Evolutionary conservation across 2,329 filamentous ascomycete species (phyloP).

Genomic region (Raffaelea albimanens): DNA sequence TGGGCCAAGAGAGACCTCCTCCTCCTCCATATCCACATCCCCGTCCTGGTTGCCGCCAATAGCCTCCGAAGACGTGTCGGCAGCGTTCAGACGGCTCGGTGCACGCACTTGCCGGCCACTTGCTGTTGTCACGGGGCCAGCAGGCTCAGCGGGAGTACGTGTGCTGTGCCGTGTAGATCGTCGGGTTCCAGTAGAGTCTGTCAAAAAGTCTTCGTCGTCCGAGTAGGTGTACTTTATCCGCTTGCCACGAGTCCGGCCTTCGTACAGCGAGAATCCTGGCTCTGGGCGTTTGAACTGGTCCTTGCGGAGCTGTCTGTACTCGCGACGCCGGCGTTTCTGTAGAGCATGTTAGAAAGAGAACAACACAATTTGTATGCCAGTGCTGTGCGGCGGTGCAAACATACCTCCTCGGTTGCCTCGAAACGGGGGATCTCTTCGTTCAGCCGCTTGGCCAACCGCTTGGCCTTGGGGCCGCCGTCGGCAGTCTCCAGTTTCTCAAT

Average conservation of each 20-base stretch:
- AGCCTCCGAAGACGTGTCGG: not conserved
- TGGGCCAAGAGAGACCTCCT: constrained; percentile 29
- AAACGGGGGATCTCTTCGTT: constrained; percentile 74
- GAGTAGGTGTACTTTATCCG: constrained; percentile 94
- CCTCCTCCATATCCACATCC: constrained; percentile 18
- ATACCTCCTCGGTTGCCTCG: constrained; percentile 83
- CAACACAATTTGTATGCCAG: not conserved
- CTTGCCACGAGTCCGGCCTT: constrained; percentile 92
- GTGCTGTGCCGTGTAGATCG: constrained; percentile 67
- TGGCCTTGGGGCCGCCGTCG: constrained; percentile 75
- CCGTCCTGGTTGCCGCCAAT: constrained; percentile 11
- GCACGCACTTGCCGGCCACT: constrained; percentile 79
- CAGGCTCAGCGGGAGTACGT: constrained; percentile 61
- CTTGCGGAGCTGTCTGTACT: constrained; percentile 80
- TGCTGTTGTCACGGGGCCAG: constrained; percentile 59
- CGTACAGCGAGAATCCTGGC: constrained; percentile 84
- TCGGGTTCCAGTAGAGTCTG: constrained; percentile 52
- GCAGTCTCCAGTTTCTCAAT: constrained; percentile 65
- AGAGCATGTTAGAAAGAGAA: constrained; percentile 23
- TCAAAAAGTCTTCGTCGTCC: constrained; percentile 67
- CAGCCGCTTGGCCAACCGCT: constrained; percentile 69
- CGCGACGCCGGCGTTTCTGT: constrained; percentile 88
- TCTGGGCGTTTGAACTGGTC: constrained; percentile 82
- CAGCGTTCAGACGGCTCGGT: constrained; percentile 55
- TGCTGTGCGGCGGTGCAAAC: constrained; percentile 10